Base-by-base conservation (phyloP, 2,329 filamentous ascomycete species). In the Ophiosphaerella herpotricha region DNA sequence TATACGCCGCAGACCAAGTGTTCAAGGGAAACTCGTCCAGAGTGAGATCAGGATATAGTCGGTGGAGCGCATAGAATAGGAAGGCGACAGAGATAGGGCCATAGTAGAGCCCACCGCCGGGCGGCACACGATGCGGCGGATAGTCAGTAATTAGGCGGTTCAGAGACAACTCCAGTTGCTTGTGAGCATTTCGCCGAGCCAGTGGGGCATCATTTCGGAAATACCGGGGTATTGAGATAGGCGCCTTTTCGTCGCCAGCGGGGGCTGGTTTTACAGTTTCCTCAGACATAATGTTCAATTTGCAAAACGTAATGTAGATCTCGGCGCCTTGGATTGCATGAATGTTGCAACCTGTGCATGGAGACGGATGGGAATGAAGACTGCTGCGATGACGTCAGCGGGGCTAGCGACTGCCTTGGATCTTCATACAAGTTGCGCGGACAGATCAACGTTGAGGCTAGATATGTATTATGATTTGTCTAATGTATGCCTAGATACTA, bases 41-140 rank as follows among this genome's bases (percentile, higher is more conserved):
- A 16, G 69, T 68, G 48, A 80, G 57, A 51, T 80, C 75, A 1
- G 77, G 75, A 55, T 81, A 80, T 47, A 78, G 64, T 47, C 74
- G 74, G 51, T 80, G 77, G 6, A 81, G 74, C 16, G 78, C 71
- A 54, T 79, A 77, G 65, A 81, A 79, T 29, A 78, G 71, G 58
- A 78, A 80, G 24, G 78, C 78, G 36, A 81, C 73, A 40, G 73
- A 76, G 39, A 78, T 75, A 7, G 78, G 77, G 13, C 78, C 78
- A 64, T 79, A 77, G 68, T 78, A 80, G 24, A 81, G 71, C 18
- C 78, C 78, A 34, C 78, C 78, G 39, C 75, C 74, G 8, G 78
- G 77, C 26, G 70, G 70, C 39, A 80, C 63, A 37, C 71, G 67
- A 38, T 77, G 73, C 16, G 78, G 78, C 38, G 78, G 78, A 57